A percentile compares a stretch with the other conserved stretches of the same genome.
phyloP scores from a whole-genome alignment of 345 rosid species.

The Microcos paniculata region DNA sequence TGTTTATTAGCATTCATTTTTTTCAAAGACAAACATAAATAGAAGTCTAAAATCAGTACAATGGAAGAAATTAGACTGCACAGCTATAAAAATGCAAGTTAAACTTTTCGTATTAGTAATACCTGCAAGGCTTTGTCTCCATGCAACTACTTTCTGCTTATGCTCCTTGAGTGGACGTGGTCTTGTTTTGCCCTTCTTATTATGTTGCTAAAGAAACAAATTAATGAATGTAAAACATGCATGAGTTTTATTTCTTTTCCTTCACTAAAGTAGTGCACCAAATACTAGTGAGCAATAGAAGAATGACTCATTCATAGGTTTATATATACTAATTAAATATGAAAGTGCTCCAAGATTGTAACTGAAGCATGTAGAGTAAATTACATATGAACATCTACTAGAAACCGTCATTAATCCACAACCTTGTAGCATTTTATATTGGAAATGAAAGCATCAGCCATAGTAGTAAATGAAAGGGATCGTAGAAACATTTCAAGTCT shows the following conservation, averaged over 20 bases:
- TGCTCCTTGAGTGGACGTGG: conserved; percentile 17
- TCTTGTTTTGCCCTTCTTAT: conserved; percentile 31
- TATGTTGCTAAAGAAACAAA: conserved; percentile 35
- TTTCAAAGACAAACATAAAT: background rate
- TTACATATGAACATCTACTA: background rate
- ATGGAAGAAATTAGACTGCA: background rate
- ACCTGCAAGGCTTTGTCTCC: conserved; percentile 94
- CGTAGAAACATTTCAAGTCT: background rate
- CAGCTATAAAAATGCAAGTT: background rate
- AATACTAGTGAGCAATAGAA: background rate
- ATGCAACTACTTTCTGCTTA: conserved; percentile 24
- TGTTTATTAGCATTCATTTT: background rate
- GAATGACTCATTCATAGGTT: background rate
- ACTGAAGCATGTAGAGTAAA: conserved; percentile 1
- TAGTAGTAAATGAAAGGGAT: background rate
- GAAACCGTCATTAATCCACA: background rate
- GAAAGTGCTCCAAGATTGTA: background rate
- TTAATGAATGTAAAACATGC: conserved; percentile 3
- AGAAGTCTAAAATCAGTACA: background rate
- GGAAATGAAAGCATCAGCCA: background rate
- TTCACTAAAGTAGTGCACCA: background rate
- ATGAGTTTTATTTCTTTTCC: background rate
- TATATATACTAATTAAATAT: background rate
- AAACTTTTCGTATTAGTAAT: conserved; percentile 20
- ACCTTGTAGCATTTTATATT: background rate